Percentiles rank a stretch among this genome's conserved stretches.
phyloP scores from a whole-genome alignment of 768 basidiomycete species.

The Lenzites betulinus region DNA sequence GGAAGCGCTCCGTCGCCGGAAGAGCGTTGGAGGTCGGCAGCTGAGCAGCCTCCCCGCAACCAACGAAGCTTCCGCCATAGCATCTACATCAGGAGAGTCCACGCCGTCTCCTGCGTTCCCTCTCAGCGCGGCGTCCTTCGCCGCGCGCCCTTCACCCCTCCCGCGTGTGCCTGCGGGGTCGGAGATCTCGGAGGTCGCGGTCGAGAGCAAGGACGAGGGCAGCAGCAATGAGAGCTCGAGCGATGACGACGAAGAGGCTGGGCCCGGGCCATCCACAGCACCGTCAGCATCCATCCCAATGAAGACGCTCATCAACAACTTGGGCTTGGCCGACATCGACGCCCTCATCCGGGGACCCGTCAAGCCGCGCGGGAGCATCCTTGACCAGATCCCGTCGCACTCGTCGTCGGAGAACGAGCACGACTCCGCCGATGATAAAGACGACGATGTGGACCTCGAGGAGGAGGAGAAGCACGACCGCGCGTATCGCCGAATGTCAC shows the following conservation, averaged over 20 bases:
- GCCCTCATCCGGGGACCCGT: conserved; percentile 45
- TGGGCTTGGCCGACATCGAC: conserved; percentile 36
- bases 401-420: conserved; percentile 36
- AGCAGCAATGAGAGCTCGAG: conserved; percentile 41
- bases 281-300: not conserved
- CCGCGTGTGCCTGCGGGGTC: conserved; percentile 35
- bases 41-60: conserved; percentile 3
- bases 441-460: conserved; percentile 41
- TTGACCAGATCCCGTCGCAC: conserved; percentile 34
- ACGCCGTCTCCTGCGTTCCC: conserved; percentile 9
- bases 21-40: conserved; percentile 9
- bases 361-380: conserved; percentile 26
- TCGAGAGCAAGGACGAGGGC: conserved; percentile 42
- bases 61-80: not conserved
- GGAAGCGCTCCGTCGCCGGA: conserved; percentile 32
- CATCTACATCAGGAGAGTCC: not conserved
- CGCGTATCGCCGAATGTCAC: conserved; percentile 34
- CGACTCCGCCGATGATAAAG: conserved; percentile 36
- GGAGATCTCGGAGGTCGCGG: conserved; percentile 38
- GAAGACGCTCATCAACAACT: not conserved
- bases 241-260: conserved; percentile 23
- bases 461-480: conserved; percentile 39
- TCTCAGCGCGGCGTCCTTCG: not conserved
- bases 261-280: too few species aligned
- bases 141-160: conserved; percentile 17